Evolutionary conservation across 148 eudicot species (phyloP).

Genomic region (Beta vulgaris): DNA sequence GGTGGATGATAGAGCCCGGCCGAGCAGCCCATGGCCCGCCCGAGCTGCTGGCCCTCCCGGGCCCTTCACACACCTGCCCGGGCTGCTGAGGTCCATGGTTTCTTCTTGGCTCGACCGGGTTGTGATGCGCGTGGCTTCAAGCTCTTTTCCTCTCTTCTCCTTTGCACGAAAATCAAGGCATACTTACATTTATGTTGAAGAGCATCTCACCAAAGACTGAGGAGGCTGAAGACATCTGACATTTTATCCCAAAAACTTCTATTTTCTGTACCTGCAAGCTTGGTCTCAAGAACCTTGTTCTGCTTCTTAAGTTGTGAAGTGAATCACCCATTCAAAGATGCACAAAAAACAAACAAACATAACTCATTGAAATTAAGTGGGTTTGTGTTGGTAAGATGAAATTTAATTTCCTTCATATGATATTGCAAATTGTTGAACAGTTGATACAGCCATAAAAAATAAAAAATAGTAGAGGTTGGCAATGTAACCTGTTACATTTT

Average conservation of each 20-base stretch:
- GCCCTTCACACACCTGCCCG: no score
- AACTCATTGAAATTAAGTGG: not conserved
- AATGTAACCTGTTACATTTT: not conserved
- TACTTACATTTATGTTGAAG: no score
- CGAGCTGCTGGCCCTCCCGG: no score
- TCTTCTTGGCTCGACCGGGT: no score
- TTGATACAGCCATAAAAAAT: not conserved
- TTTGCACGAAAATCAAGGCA: no score
- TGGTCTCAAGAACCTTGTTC: slow-evolving; percentile 42
- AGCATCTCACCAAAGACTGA: slow-evolving; percentile 6
- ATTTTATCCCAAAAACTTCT: slow-evolving; percentile 30
- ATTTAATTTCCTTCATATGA: no score
- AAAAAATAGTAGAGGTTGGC: not conserved
- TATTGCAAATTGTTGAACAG: no score
- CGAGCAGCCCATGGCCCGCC: no score
- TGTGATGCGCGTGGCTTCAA: no score
- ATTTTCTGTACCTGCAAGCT: slow-evolving; percentile 34
- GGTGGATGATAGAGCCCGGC: no score
- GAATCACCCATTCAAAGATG: not conserved
- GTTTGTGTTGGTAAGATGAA: not conserved
- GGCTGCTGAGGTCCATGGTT: no score
- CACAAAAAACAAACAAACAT: not conserved
- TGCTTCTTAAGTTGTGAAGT: slow-evolving; percentile 44
- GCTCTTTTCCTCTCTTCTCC: no score
- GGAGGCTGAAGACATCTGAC: slow-evolving; percentile 23